Evolutionary conservation across 78 protist genomes (phyloP).

Genomic region (Isochrysis galbana): DNA sequence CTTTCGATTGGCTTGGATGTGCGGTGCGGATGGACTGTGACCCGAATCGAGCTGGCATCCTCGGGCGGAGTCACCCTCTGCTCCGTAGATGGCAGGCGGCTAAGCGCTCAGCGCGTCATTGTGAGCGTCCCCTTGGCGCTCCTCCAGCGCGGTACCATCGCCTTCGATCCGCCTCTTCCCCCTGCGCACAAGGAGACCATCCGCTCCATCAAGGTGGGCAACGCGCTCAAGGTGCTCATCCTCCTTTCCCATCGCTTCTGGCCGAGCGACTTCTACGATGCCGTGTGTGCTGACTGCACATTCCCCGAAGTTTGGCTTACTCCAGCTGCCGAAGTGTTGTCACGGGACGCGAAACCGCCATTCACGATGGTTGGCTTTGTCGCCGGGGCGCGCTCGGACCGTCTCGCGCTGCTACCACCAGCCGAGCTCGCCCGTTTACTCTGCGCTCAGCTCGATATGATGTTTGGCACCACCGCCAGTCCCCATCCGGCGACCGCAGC

Average conservation of each 20-base stretch:
- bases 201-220: not conserved
- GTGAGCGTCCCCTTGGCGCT: not conserved
- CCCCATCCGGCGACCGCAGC: not conserved
- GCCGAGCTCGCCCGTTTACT: not conserved
- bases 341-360: not conserved
- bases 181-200: not conserved
- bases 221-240: slow-evolving; percentile 8
- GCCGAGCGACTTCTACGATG: slow-evolving; percentile 7
- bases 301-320: slow-evolving; percentile 13
- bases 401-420: not conserved
- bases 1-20: not conserved
- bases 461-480: not conserved
- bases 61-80: not conserved
- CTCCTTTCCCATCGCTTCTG: not conserved
- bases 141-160: not conserved
- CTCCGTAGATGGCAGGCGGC: not conserved
- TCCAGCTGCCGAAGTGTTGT: not conserved
- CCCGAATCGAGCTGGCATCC: not conserved
- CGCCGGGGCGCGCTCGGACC: not conserved
- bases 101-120: not conserved
- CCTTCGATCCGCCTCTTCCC: not conserved
- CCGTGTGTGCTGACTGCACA: not conserved
- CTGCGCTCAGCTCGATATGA: not conserved
- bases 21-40: not conserved
- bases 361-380: slow-evolving; percentile 5